These are phyloP conservation scores for Pyrenopolyporus hunteri DNA, from an alignment of 495 filamentous ascomycete genomes.

Conservation along the genomic window DNA sequence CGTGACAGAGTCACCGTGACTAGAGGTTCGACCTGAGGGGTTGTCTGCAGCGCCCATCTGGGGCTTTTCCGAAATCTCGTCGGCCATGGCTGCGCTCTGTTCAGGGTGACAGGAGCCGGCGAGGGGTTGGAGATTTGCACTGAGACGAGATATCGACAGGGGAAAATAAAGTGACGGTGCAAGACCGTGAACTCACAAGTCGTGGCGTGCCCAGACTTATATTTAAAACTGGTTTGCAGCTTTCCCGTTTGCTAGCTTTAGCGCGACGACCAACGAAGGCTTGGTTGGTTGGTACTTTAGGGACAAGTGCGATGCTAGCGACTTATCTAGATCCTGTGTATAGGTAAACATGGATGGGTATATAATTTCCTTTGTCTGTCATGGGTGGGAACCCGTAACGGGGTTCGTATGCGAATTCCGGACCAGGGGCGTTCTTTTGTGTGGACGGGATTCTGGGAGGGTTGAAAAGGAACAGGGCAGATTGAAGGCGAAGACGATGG, in stretches of 20 bases:
- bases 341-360: not conserved
- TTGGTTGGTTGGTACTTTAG: not conserved
- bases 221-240: not conserved
- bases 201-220: constrained; percentile 18
- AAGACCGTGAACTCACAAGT: constrained; percentile 1
- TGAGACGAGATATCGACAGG: constrained; percentile 1
- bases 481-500: too few species aligned
- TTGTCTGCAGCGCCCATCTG: constrained; percentile 30
- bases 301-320: not conserved
- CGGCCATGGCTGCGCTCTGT: constrained; percentile 32
- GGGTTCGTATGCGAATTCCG: constrained; percentile 1
- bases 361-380: not conserved
- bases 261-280: not conserved
- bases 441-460: not conserved
- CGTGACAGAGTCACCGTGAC: constrained; percentile 43
- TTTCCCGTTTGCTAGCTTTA: constrained; percentile 3
- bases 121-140: not conserved
- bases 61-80: constrained; percentile 39
- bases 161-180: constrained; percentile 6
- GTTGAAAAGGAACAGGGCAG: not conserved
- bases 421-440: not conserved
- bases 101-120: not conserved
- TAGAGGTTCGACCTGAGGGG: constrained; percentile 41
- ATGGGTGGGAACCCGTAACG: constrained; percentile 4
- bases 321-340: not conserved